A percentile compares a stretch with the other conserved stretches of the same genome.
These are phyloP conservation scores for Suillus bovinus DNA, from an alignment of 768 basidiomycete species.

Conservation along the genomic window DNA sequence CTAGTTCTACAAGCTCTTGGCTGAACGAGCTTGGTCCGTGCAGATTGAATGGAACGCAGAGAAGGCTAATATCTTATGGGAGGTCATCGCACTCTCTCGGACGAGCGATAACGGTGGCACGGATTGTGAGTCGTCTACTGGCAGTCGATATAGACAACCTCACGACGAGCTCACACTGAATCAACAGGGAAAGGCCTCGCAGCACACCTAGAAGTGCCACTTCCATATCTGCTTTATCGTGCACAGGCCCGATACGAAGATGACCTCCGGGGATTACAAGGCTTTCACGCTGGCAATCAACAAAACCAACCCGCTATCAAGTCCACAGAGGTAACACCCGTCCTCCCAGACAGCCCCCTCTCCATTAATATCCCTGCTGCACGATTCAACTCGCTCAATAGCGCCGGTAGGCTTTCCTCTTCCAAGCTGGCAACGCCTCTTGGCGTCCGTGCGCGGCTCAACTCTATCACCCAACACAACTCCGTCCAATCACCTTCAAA, in stretches of 20 bases:
- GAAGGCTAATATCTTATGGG: conserved; percentile 86
- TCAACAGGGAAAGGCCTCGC: conserved; percentile 80
- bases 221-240: conserved; percentile 83
- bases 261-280: conserved; percentile 77
- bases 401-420: conserved; percentile 31
- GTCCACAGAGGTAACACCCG: conserved; percentile 19
- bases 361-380: conserved; percentile 5
- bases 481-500: conserved; percentile 38
- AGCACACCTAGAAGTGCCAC: conserved; percentile 73
- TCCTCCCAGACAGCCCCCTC: conserved; percentile 11
- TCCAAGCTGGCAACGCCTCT: conserved; percentile 54
- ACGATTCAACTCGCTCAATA: conserved; percentile 1
- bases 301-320: conserved; percentile 29
- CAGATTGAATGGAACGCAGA: conserved; percentile 86
- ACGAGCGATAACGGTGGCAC: conserved; percentile 70
- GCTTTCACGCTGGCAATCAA: conserved; percentile 51
- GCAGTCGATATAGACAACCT: not conserved
- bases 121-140: conserved; percentile 64
- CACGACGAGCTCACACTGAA: not conserved
- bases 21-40: conserved; percentile 15
- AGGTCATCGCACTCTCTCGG: conserved; percentile 79
- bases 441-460: conserved; percentile 70
- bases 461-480: conserved; percentile 60
- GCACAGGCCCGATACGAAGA: conserved; percentile 85
- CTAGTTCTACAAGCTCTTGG: conserved; percentile 2